Percentiles rank a stretch among this genome's conserved stretches.
These are phyloP conservation scores for Pseudocercospora pini-densiflorae DNA, from an alignment of 2,329 filamentous ascomycete genomes.

Conservation along the genomic window DNA sequence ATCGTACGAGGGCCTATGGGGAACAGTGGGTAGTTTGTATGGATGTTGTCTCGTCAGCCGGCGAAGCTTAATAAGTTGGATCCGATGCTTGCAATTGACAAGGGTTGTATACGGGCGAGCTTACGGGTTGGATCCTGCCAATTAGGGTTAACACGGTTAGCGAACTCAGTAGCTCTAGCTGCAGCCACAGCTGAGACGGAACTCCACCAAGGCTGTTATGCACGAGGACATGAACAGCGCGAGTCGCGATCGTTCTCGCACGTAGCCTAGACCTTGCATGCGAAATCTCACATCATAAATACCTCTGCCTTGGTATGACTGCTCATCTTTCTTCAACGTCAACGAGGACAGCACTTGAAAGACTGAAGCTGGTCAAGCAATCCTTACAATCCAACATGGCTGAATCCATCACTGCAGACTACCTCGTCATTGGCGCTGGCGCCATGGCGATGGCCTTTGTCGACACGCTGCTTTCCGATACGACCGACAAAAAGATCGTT, in stretches of 20 bases:
- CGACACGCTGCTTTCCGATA: constrained; percentile 20
- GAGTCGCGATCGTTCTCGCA: not conserved
- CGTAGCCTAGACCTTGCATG: not conserved
- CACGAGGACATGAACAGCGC: not conserved
- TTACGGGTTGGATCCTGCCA: not conserved
- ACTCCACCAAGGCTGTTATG: not conserved
- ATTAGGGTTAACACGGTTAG: not conserved
- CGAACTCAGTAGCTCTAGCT: not conserved
- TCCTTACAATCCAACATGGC: not conserved
- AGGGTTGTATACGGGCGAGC: no score
- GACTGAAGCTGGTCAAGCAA: not conserved
- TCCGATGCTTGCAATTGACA: not conserved
- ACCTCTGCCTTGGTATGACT: not conserved
- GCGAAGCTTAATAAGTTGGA: not conserved
- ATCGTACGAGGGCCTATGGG: not conserved
- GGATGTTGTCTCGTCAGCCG: not conserved
- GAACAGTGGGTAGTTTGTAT: not conserved
- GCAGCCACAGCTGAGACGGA: not conserved
- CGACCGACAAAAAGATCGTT: constrained; percentile 16
- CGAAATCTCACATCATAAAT: not conserved
- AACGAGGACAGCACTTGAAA: not conserved
- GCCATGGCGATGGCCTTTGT: constrained; percentile 32
- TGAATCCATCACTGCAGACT: constrained; percentile 18
- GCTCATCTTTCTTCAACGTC: not conserved
- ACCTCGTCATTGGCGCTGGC: constrained; percentile 28